These are phyloP conservation scores for Curvularia lunata DNA, from an alignment of 2,329 filamentous ascomycete genomes.

Conservation along the genomic window DNA sequence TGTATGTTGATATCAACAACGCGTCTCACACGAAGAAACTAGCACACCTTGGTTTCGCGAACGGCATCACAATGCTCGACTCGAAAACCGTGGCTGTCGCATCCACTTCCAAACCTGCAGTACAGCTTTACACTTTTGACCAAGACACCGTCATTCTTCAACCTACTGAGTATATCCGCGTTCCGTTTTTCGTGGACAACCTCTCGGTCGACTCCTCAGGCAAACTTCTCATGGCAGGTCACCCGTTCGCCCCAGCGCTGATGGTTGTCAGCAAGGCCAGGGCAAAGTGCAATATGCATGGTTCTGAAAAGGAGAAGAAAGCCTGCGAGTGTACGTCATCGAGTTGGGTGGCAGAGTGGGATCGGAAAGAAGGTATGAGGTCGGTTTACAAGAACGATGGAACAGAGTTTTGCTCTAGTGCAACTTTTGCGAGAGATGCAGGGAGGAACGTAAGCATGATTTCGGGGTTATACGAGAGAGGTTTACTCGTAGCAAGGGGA, in stretches of 20 bases:
- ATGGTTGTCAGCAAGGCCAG: constrained; percentile 30
- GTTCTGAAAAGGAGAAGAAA: constrained; percentile 25
- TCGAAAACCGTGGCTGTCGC: constrained; percentile 48
- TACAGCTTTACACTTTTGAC: constrained; percentile 45
- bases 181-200: constrained; percentile 50
- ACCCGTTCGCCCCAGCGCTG: constrained; percentile 47
- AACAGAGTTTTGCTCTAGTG: constrained; percentile 46
- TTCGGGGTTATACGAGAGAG: constrained; percentile 51
- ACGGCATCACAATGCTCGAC: constrained; percentile 51
- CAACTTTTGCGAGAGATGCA: constrained; percentile 49
- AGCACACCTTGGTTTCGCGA: constrained; percentile 50
- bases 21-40: constrained; percentile 28
- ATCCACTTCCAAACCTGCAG: constrained; percentile 41
- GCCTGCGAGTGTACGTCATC: constrained; percentile 38
- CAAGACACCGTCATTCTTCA: constrained; percentile 16
- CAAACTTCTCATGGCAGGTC: constrained; percentile 51
- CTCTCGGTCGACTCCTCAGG: constrained; percentile 48
- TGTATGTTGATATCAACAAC: constrained; percentile 40
- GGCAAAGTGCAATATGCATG: constrained; percentile 24
- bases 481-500: constrained; percentile 48
- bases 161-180: constrained; percentile 22
- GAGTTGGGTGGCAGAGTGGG: constrained; percentile 53
- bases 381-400: constrained; percentile 47
- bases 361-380: constrained; percentile 38
- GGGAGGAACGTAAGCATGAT: constrained; percentile 45